Evolutionary conservation across 176 grass and related monocot species (phyloP).

Genomic region (Oryza brachyantha): DNA sequence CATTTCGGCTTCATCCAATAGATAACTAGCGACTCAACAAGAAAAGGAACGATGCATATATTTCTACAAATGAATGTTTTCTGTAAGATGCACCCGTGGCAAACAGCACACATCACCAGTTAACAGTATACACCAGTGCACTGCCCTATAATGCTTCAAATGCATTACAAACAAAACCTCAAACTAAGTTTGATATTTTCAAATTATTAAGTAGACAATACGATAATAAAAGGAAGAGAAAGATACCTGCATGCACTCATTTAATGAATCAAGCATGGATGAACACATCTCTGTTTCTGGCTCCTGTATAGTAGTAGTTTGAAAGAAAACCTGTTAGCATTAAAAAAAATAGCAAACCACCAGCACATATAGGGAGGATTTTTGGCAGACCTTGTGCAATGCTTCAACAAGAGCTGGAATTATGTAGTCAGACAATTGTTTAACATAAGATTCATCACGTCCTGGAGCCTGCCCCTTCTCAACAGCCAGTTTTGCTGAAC

Average conservation of each 20-base stretch:
- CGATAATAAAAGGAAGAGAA: not conserved
- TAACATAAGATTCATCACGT: slow-evolving; percentile 88
- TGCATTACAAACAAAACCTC: not conserved
- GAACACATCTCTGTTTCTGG: slow-evolving; percentile 96
- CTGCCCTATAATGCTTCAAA: not conserved
- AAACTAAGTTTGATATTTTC: not conserved
- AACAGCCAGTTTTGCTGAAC: slow-evolving; percentile 92
- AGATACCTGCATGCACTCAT: slow-evolving; percentile 92
- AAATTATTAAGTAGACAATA: slow-evolving; percentile 20
- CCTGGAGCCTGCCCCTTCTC: slow-evolving; percentile 87
- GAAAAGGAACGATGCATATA: not conserved
- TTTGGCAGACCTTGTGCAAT: slow-evolving; percentile 73
- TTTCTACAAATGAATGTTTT: not conserved
- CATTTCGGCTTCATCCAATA: not conserved
- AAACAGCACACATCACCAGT: not conserved
- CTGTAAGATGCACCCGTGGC: not conserved
- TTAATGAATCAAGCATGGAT: slow-evolving; percentile 89
- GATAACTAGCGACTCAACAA: not conserved
- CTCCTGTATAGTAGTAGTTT: slow-evolving; percentile 50
- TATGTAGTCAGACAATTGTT: slow-evolving; percentile 94
- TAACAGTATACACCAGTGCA: not conserved
- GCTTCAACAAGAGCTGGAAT: slow-evolving; percentile 97
- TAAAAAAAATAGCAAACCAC: slow-evolving; percentile 1
- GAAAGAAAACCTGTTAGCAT: slow-evolving; percentile 24
- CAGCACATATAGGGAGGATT: not conserved